Base-by-base conservation (phyloP, 2,329 filamentous ascomycete genomes). In the Monosporascus ibericus region DNA sequence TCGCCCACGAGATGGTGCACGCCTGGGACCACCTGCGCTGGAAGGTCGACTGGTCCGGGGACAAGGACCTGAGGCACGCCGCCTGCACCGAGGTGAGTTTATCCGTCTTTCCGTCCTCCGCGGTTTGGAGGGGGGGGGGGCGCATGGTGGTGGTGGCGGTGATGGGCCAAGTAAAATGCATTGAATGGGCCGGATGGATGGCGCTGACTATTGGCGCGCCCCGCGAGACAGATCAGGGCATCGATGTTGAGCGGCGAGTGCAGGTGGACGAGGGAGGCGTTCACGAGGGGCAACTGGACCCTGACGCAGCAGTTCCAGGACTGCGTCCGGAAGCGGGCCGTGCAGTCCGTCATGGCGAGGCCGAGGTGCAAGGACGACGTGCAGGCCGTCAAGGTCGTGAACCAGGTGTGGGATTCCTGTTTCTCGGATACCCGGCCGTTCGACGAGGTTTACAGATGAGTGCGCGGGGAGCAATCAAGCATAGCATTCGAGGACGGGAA, bases 381-480 rank as follows among this genome's bases (percentile, higher is more conserved):
- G 15, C 89, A 97, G 60, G 94, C 94, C 4, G 81, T 84, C 49
- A 90, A 88, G 72, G 85, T 95, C 25, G 90, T 99, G 53, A 94
- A 97, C 71, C 87, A 95, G 71, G 94, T 99, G n/a, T 99, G 92
- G 90, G 92, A 96, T 61, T 96, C 91, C 63, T 99, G 94, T 70
- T 99, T 95, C 69, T 76, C 82, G 49, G 94, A 99, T 71, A 97
- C 92, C 4, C 79, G 94, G 65, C 94, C 94, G 2, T 99, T 99
- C 71, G 91, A 97, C 69, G 92, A 97, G 69, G 91, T 99, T 50
- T 99, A 96, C 70, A 85, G 90, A 69, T 92, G 69, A 74, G 47
- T 38, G 17, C 44, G 20, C 8, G n/a, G 37, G 49, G 17, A 22
- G 48, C 9, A 11, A 34, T 14, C 18, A 15, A 20, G 15, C 36